phyloP scores from a whole-genome alignment of 192 early-diverging fungal genomes.

The Mortierella claussenii region DNA sequence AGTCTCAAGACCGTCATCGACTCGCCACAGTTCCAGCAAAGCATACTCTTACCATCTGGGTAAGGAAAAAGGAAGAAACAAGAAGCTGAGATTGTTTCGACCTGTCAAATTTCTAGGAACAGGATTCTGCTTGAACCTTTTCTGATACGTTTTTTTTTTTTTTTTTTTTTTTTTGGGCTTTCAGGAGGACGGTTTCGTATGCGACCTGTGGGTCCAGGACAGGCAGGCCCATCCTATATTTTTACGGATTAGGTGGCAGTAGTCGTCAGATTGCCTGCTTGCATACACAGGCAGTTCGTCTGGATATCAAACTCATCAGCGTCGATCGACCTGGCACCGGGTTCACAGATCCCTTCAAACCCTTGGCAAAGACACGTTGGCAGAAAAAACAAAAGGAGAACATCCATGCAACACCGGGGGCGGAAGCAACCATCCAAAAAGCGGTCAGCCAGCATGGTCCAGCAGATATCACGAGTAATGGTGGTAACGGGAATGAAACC shows the following conservation, averaged over 20 bases:
- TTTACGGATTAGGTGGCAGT: constrained; percentile 45
- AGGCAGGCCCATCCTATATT: constrained; percentile 25
- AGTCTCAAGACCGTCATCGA: constrained; percentile 36
- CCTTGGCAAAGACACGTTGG: neutral
- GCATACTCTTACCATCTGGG: constrained; percentile 27
- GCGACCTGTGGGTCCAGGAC: constrained; percentile 41
- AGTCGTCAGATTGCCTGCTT: constrained; percentile 39
- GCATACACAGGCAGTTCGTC: constrained; percentile 41
- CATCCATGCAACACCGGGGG: neutral
- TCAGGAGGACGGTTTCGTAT: constrained; percentile 34
- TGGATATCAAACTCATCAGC: constrained; percentile 35
- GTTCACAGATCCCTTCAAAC: constrained; percentile 33
- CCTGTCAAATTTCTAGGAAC: no score
- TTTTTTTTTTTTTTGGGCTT: neutral
- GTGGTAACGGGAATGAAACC: neutral
- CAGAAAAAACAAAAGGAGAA: neutral
- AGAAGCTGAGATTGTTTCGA: no score
- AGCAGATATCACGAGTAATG: neutral
- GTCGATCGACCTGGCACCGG: constrained; percentile 45
- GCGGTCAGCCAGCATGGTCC: neutral
- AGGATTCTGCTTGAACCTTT: no score
- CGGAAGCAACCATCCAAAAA: neutral
- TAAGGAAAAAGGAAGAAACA: constrained; percentile 4
- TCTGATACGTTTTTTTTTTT: neutral
- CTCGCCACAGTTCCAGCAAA: constrained; percentile 44